These are phyloP conservation scores for Scutellaria minor DNA, from an alignment of 257 asterid genomes.

Conservation along the genomic window DNA sequence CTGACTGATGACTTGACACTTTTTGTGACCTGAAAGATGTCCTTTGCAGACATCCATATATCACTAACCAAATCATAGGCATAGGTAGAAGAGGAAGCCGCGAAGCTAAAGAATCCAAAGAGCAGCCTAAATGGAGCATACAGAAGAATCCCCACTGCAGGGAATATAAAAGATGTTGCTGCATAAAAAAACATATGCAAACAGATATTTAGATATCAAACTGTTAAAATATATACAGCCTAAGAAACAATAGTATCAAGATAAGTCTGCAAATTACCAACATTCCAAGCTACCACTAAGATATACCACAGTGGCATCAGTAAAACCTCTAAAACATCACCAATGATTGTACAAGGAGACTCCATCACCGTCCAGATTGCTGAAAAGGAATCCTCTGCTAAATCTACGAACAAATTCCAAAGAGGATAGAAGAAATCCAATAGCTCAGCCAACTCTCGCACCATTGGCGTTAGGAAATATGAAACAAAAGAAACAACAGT, in stretches of 20 bases:
- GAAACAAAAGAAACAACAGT: conserved; percentile 48
- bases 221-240: not conserved
- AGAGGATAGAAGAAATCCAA: conserved; percentile 60
- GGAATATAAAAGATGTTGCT: conserved; percentile 59
- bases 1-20: conserved; percentile 62
- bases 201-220: conserved; percentile 2
- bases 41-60: conserved; percentile 52
- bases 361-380: conserved; percentile 54
- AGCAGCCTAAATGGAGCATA: conserved; percentile 40
- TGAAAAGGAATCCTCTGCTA: conserved; percentile 50
- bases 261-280: conserved; percentile 48
- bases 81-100: conserved; percentile 40
- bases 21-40: conserved; percentile 54
- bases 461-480: conserved; percentile 50
- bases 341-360: conserved; percentile 52
- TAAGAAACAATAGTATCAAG: conserved; percentile 7
- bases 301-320: conserved; percentile 65
- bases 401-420: conserved; percentile 50
- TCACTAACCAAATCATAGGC: conserved; percentile 45
- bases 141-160: conserved; percentile 58
- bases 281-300: conserved; percentile 44
- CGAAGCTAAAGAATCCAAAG: conserved; percentile 46
- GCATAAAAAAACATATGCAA: conserved; percentile 12
- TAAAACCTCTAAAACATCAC: conserved; percentile 54
- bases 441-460: conserved; percentile 52